phyloP scores from a whole-genome alignment of 208 protist genomes.

The Novymonas esmeraldas region DNA sequence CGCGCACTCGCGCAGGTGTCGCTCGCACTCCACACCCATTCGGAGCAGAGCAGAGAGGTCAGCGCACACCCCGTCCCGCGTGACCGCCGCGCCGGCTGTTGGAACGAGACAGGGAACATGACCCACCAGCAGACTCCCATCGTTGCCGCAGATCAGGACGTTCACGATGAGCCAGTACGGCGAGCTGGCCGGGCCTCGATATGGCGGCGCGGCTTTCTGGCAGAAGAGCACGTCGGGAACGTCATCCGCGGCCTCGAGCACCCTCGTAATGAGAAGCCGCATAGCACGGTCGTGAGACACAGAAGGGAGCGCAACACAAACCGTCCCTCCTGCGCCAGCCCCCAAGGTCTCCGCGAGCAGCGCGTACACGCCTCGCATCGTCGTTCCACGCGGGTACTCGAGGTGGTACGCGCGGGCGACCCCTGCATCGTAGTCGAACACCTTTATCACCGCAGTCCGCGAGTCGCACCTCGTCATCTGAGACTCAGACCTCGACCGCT shows the following conservation, averaged over 20 bases:
- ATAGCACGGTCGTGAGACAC: slow-evolving; percentile 8
- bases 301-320: slow-evolving; percentile 30
- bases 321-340: not conserved
- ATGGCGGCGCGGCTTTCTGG: slow-evolving; percentile 20
- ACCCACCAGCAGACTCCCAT: slow-evolving; percentile 30
- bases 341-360: not conserved
- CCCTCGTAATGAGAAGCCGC: slow-evolving; percentile 14
- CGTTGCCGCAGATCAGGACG: slow-evolving; percentile 34
- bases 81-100: slow-evolving; percentile 2
- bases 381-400: not conserved
- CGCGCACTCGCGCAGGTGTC: slow-evolving; percentile 34
- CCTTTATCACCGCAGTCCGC: slow-evolving; percentile 4
- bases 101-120: slow-evolving; percentile 48
- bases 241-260: slow-evolving; percentile 31
- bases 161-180: slow-evolving; percentile 37
- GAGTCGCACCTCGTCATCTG: not conserved
- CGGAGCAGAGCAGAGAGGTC: slow-evolving; percentile 30
- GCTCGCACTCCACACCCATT: slow-evolving; percentile 33
- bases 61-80: slow-evolving; percentile 24
- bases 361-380: slow-evolving; percentile 4
- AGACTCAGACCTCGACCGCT: not conserved
- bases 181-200: not conserved
- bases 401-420: slow-evolving; percentile 10
- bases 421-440: slow-evolving; percentile 15
- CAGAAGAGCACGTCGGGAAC: slow-evolving; percentile 48